Percentiles rank a stretch among this genome's conserved stretches.
These are phyloP conservation scores for Cryptococcus depauperatus DNA, from an alignment of 1,284 basidiomycete species.

Conservation along the genomic window DNA sequence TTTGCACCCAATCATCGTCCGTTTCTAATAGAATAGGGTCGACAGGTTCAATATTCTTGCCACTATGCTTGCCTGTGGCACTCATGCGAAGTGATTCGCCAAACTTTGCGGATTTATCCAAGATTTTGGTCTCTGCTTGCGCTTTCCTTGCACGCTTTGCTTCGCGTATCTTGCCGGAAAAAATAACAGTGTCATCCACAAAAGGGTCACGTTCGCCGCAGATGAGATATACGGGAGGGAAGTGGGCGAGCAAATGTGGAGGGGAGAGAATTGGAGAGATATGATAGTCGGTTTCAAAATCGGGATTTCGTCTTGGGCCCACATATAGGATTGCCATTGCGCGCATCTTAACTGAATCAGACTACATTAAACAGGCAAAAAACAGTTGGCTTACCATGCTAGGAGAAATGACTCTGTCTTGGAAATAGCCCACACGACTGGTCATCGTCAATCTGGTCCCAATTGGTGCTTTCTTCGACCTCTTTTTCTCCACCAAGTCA, in stretches of 20 bases:
- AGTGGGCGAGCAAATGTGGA: conserved; percentile 70
- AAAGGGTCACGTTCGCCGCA: conserved; percentile 96
- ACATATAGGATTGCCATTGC: conserved; percentile 98
- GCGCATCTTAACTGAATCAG: conserved; percentile 59
- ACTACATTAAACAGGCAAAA: neutral
- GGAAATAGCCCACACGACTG: conserved; percentile 87
- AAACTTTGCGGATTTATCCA: conserved; percentile 30
- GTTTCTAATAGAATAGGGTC: conserved; percentile 56
- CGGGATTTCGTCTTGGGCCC: conserved; percentile 82
- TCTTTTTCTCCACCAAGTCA: conserved; percentile 21
- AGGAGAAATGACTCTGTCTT: conserved; percentile 80
- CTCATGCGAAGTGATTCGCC: conserved; percentile 49
- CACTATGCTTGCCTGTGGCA: conserved; percentile 26
- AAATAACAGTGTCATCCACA: conserved; percentile 88
- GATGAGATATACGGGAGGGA: conserved; percentile 85
- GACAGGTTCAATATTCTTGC: conserved; percentile 7
- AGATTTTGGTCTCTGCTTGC: conserved; percentile 47
- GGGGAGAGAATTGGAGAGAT: conserved; percentile 91
- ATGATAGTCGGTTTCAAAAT: conserved; percentile 89
- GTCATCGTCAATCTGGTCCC: conserved; percentile 92
- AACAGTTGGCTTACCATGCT: conserved; percentile 81
- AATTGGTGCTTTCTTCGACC: conserved; percentile 49
- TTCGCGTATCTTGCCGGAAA: conserved; percentile 84
- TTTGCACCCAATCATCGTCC: conserved; percentile 91
- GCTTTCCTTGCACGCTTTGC: conserved; percentile 74